Percentiles rank a stretch among this genome's conserved stretches.
These are phyloP conservation scores for Tulasnella sp. DNA, from an alignment of 768 basidiomycete genomes.

Conservation along the genomic window DNA sequence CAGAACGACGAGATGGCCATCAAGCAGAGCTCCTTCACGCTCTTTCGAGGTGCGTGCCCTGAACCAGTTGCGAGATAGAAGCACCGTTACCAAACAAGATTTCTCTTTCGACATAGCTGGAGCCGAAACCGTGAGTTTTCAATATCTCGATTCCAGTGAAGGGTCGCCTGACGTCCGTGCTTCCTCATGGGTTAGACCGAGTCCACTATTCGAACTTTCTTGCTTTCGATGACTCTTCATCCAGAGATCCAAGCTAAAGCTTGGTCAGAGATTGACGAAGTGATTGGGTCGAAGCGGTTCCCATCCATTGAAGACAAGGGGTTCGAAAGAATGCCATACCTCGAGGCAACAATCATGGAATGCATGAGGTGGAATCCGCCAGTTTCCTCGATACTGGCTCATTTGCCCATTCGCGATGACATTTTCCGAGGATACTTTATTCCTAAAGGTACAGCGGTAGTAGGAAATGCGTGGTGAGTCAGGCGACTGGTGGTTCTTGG, in stretches of 20 bases:
- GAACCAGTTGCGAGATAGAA: background rate
- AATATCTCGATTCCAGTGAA: background rate
- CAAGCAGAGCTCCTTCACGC: too few relatives aligned
- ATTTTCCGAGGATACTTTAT: constrained; percentile 24
- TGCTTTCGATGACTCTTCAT: constrained; percentile 29
- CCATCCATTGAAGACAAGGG: constrained; percentile 19
- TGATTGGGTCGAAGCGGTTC: background rate
- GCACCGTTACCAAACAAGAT: background rate
- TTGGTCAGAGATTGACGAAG: constrained; percentile 12
- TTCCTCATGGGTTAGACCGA: background rate
- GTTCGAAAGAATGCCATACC: constrained; percentile 15
- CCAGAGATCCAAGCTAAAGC: constrained; percentile 3
- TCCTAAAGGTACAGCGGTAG: constrained; percentile 10
- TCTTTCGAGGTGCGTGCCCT: background rate
- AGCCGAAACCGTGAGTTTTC: background rate
- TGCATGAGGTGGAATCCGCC: background rate
- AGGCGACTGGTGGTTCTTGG: background rate
- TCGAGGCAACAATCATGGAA: background rate
- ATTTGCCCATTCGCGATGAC: constrained; percentile 16
- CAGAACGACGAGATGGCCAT: too few relatives aligned
- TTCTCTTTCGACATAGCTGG: background rate
- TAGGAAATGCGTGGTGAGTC: constrained; percentile 29
- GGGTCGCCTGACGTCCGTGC: background rate
- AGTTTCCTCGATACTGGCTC: background rate
- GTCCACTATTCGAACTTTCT: background rate